Base-by-base conservation (phyloP, 352 stramenopile species). In the Phytopythium chamaehyphon region DNA sequence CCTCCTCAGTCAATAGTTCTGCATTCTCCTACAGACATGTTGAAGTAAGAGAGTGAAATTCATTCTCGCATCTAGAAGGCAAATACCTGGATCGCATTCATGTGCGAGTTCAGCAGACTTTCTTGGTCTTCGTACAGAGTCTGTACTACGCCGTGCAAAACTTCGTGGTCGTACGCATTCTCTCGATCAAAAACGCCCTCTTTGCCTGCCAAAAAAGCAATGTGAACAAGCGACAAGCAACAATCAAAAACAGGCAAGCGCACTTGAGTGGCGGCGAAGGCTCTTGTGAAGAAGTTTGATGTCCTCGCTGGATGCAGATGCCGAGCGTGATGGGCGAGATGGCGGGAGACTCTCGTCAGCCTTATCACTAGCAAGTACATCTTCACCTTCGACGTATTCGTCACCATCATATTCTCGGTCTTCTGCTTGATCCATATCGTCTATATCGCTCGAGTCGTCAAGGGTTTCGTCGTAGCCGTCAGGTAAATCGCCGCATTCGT, bases 71-170 rank as follows among this genome's bases (percentile, higher is more conserved):
- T n/a, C n/a, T n/a, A n/a, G n/a, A n/a, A n/a, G n/a, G n/a, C n/a
- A n/a, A n/a, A n/a, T 58, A 95, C 88, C 77, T 96, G 90, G 56
- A 98, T 98, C 28, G 90, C 87, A 39, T 74, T 94, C 95, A 99
- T 99, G 74, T 99, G 96, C 16, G 90, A 66, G 50, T 98, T 98
- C 39, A 99, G 67, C 31, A 99, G 64, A 9, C 83, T 74, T 60
- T 99, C 96, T 77, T 99, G 95, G 52, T 98, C 86, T 69, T 98
- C 95, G 52, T 98, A 98, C 10, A 98, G 59, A 18, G 76, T 88
- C 59, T 98, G 81, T 55, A 90, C 82, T 62, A 90, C 76, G 53
- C 80, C 83, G 38, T 88, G 78, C 12, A 86, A 66, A 1, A 70
- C 60, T 64, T 85, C 80, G n/a, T 86, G 55, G 16, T 77, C 61